These are phyloP conservation scores for Bolboschoenoplectus hybrid DNA, from an alignment of 202 grass and related monocot genomes.

Conservation along the genomic window DNA sequence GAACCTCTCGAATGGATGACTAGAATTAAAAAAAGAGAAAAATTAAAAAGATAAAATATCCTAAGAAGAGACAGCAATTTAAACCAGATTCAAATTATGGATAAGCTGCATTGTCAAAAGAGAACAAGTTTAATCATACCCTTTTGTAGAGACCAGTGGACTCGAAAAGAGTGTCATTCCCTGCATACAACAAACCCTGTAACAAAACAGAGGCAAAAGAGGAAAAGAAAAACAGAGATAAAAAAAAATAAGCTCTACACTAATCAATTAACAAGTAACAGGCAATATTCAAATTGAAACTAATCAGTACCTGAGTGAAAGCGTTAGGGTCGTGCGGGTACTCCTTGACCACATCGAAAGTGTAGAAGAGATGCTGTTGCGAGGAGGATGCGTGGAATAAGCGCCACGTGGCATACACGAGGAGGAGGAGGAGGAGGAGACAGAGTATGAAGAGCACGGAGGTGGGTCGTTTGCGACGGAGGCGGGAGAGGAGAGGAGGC, in stretches of 20 bases:
- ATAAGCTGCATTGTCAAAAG: constrained; percentile 24
- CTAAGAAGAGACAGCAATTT: not conserved
- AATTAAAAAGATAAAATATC: constrained; percentile 4
- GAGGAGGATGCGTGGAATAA: not conserved
- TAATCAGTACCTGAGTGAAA: constrained; percentile 71
- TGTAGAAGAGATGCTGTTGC: constrained; percentile 53
- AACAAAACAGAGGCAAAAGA: constrained; percentile 15
- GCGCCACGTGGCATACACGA: constrained; percentile 45
- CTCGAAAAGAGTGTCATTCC: constrained; percentile 79
- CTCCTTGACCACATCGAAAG: constrained; percentile 75
- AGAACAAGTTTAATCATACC: constrained; percentile 44
- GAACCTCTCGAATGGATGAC: constrained; percentile 74
- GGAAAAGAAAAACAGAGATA: not conserved
- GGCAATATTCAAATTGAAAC: not conserved
- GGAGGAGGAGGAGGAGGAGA: constrained; percentile 43
- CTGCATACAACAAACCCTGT: constrained; percentile 82
- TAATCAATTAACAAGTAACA: not conserved
- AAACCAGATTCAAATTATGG: constrained; percentile 8
- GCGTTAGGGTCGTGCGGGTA: constrained; percentile 83
- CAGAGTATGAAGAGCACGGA: constrained; percentile 37
- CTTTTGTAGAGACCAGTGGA: constrained; percentile 80
- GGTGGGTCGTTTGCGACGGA: constrained; percentile 35
- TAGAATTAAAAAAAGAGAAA: constrained; percentile 41
- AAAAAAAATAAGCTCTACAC: not conserved
- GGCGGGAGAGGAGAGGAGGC: not conserved